These are phyloP conservation scores for Talaromyces sp. DNA, from an alignment of 2,329 filamentous ascomycete genomes.

Conservation along the genomic window DNA sequence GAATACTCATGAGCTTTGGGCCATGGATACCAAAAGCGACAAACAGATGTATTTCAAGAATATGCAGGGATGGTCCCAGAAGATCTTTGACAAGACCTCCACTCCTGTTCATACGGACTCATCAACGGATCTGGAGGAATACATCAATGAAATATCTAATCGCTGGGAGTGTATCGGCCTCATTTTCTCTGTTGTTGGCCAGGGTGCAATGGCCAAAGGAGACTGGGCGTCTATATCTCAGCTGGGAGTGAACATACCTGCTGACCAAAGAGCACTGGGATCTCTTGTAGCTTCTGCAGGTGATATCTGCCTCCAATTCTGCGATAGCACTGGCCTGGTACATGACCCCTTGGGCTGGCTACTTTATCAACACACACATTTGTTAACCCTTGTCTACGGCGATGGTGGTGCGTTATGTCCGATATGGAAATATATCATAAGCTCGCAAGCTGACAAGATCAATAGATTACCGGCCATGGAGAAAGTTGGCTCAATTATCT, in stretches of 20 bases:
- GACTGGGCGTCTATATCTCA: too few species aligned
- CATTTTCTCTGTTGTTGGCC: conserved; percentile 5
- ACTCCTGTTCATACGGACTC: too few species aligned
- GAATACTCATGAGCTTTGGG: too few species aligned
- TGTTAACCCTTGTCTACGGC: neutral
- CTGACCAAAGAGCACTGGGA: neutral
- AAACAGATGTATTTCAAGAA: too few species aligned
- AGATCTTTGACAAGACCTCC: too few species aligned
- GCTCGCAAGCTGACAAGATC: too few species aligned
- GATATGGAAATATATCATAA: too few species aligned
- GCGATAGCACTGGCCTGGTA: neutral
- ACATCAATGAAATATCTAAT: neutral
- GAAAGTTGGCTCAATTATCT: too few species aligned
- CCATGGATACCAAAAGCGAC: too few species aligned
- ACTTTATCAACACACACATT: conserved; percentile 3
- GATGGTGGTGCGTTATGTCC: neutral
- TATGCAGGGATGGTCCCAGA: too few species aligned
- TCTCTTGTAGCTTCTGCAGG: neutral
- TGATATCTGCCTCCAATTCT: conserved; percentile 5
- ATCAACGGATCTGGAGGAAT: neutral
- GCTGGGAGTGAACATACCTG: too few species aligned
- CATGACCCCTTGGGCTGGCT: conserved; percentile 11
- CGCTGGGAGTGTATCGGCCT: conserved; percentile 11
- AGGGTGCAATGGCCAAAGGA: neutral
- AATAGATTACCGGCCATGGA: conserved; percentile 41